Conservation (phyloP, 2,329 filamentous ascomycete species). For the Trichoderma brevicompactum region DNA sequence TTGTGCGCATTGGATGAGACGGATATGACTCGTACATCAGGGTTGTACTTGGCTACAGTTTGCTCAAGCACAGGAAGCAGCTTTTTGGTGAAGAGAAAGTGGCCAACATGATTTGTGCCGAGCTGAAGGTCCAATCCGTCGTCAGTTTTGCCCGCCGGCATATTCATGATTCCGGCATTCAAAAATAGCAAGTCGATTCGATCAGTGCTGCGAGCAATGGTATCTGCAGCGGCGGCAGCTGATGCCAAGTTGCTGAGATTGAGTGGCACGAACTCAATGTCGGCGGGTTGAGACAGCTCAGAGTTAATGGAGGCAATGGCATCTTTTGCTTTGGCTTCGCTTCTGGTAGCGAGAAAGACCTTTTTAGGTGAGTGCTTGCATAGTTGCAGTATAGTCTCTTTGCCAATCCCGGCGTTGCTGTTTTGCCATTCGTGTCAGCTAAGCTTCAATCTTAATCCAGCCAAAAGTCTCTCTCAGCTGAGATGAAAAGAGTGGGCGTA, state of each 20-base stretch:
- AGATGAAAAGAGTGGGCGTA: conserved; percentile 7
- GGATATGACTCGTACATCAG: conserved; percentile 35
- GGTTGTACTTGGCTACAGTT: conserved; percentile 2
- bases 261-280: conserved; percentile 36
- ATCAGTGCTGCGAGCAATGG: not conserved
- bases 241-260: conserved; percentile 12
- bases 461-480: no score
- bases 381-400: conserved; percentile 37
- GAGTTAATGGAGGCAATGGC: conserved; percentile 45
- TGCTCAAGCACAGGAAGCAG: conserved; percentile 18
- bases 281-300: conserved; percentile 42
- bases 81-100: conserved; percentile 6
- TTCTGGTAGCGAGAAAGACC: conserved; percentile 60
- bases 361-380: conserved; percentile 52
- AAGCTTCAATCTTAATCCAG: not conserved
- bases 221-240: conserved; percentile 1
- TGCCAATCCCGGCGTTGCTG: conserved; percentile 45
- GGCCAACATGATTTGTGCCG: conserved; percentile 49
- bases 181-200: conserved; percentile 52
- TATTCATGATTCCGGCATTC: conserved; percentile 53
- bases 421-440: not conserved
- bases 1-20: conserved; percentile 39
- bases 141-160: conserved; percentile 42
- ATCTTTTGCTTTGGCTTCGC: conserved; percentile 47
- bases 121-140: conserved; percentile 56